Conservation (phyloP, 176 grass and related monocot species). For the Triticum urartu region DNA sequence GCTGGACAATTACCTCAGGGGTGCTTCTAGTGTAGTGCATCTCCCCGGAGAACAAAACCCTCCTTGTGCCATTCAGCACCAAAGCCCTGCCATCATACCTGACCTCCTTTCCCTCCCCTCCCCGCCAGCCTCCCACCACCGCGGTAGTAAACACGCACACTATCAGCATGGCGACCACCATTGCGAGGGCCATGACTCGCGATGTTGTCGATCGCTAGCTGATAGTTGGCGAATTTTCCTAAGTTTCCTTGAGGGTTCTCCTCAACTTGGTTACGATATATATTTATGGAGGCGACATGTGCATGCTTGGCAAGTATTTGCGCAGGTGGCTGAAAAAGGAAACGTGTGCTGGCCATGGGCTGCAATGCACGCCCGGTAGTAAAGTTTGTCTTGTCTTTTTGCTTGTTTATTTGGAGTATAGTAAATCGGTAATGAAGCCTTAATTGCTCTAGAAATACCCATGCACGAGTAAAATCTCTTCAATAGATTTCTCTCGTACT, state of each 20-base stretch:
- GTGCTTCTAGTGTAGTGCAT: conserved; percentile 83
- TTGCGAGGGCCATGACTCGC: background rate
- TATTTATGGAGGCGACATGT: background rate
- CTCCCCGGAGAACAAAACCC: conserved; percentile 66
- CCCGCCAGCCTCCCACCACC: background rate
- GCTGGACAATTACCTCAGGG: conserved; percentile 42
- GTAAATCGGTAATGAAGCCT: background rate
- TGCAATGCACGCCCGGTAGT: background rate
- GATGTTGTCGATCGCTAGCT: background rate
- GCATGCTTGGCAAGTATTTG: background rate
- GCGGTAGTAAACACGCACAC: background rate
- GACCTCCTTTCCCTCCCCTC: conserved; percentile 20
- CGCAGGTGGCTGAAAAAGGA: background rate
- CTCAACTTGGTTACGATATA: background rate
- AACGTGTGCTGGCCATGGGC: background rate
- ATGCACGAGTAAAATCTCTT: background rate
- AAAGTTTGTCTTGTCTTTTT: background rate
- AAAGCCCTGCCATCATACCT: conserved; percentile 48
- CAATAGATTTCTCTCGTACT: background rate
- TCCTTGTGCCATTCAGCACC: conserved; percentile 58
- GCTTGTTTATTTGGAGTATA: background rate
- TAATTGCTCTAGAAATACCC: background rate
- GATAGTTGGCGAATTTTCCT: background rate
- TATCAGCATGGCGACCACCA: background rate
- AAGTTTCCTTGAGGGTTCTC: background rate